Evolutionary conservation across 345 rosid species (phyloP), one percentile per base, ranked within the genome.

Genomic region (Citrus medica): DNA sequence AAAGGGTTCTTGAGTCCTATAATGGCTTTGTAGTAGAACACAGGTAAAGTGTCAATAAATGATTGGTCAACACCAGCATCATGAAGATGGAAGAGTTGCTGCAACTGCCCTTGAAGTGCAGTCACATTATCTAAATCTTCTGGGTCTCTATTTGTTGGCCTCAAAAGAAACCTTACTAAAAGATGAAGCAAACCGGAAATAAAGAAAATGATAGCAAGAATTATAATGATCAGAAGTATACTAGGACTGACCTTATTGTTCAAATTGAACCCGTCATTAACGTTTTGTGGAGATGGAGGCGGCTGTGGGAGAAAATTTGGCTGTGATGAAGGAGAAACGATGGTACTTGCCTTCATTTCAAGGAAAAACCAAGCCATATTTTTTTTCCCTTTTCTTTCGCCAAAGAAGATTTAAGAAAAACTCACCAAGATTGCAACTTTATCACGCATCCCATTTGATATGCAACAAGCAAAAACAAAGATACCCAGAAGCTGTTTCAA

Each of bases 61-160:
- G 97, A 90, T 81, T 96, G 99, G 86, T 96, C 98, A 33, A 96
- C 92, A 74, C 99, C 99, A 30, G 98, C 85, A 81, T 96, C 99
- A 71, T 96, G 99, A 60, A 96, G 94, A 62, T 94, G 95, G 77
- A 96, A 96, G 16, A 96, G 93, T 78, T 96, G 99, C 80, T 92
- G 99, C 79, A 96, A 86, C 82, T 91, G 99, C 58, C 99, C 99
- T 84, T 96, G 98, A 81, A 96, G 91, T 73, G 93, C 95, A 70
- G 98, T 94, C 51, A 87, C 94, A 75, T 81, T 83, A 66, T 84
- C 88, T 13, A 79, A 73, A 42, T 94, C 98, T 40, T 92, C 97
- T 38, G 90, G 84, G 63, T 90, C 93, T 80, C 97, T 88, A 71
- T 10, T 83, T 2, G 85, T 74, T 25, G 97, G 92, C 82, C 95